Conservation (phyloP, 164 flowering plant genomes). For the Dillenia turbinata region DNA sequence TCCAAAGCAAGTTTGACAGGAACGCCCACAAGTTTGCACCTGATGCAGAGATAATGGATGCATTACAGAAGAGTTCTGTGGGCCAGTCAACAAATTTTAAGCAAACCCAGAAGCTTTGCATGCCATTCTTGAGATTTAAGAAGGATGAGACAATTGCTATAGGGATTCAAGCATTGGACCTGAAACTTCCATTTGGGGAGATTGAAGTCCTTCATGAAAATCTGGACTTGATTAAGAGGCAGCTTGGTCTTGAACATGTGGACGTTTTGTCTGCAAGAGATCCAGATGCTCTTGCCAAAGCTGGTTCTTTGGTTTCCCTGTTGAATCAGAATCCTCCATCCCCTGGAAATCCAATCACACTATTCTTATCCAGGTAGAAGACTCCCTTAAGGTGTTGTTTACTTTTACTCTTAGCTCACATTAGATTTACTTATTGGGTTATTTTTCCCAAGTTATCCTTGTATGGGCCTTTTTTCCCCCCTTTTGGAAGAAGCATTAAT, state of each 20-base stretch:
- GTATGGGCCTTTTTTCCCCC: no score
- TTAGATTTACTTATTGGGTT: no score
- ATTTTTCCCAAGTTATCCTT: no score
- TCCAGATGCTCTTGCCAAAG: conserved; percentile 40
- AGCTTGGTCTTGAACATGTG: conserved; percentile 62
- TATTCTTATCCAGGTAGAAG: conserved; percentile 38
- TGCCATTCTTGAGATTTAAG: conserved; percentile 89
- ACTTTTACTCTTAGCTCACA: no score
- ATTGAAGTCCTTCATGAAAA: conserved; percentile 72
- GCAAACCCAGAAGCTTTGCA: conserved; percentile 63
- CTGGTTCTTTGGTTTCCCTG: conserved; percentile 43
- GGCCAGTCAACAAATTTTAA: conserved; percentile 52
- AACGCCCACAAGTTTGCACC: conserved; percentile 47
- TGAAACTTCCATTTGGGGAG: conserved; percentile 79
- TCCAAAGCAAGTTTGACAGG: conserved; percentile 45
- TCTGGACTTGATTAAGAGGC: conserved; percentile 67
- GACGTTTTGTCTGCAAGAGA: conserved; percentile 52
- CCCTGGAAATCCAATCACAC: conserved; percentile 79
- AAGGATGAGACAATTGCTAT: conserved; percentile 62
- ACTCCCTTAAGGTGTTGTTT: no score
- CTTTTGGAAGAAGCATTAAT: no score
- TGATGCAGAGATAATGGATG: conserved; percentile 54
- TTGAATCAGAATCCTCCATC: conserved; percentile 71
- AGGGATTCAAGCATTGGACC: conserved; percentile 70
- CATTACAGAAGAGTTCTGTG: conserved; percentile 36